A percentile compares a stretch with the other conserved stretches of the same genome.
Conservation (phyloP, 2,329 filamentous ascomycete genomes). For the Fusarium chuoi region DNA sequence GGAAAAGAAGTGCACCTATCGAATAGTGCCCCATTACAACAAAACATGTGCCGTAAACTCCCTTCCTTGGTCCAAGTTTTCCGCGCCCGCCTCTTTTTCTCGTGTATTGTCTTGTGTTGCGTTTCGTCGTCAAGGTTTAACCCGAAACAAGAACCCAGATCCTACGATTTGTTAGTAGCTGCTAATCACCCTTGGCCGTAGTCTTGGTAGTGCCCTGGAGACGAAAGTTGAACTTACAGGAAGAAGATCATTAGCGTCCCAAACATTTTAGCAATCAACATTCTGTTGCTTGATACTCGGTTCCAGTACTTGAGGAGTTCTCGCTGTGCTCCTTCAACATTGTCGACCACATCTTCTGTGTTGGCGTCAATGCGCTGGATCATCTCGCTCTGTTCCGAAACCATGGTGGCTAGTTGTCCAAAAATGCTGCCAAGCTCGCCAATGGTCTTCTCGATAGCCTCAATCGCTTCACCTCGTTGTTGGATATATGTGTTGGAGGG, state of each 20-base stretch:
- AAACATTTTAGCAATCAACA: constrained; percentile 86
- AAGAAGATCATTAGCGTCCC: constrained; percentile 95
- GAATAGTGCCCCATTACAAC: constrained; percentile 40
- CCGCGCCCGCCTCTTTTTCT: constrained; percentile 21
- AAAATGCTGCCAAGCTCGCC: constrained; percentile 91
- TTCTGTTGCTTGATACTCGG: constrained; percentile 91
- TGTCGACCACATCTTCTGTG: constrained; percentile 97
- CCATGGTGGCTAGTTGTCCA: constrained; percentile 94
- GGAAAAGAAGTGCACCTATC: constrained; percentile 33
- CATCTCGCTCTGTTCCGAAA: constrained; percentile 96
- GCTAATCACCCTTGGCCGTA: background rate
- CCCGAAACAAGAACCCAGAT: constrained; percentile 55
- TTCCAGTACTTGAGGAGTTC: constrained; percentile 98
- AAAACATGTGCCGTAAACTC: constrained; percentile 36
- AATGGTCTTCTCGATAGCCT: constrained; percentile 96
- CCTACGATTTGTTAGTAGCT: constrained; percentile 40
- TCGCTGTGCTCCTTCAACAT: constrained; percentile 94
- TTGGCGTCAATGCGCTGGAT: constrained; percentile 97
- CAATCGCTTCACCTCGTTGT: constrained; percentile 93
- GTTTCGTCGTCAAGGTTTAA: constrained; percentile 31
- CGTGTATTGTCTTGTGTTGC: constrained; percentile 8
- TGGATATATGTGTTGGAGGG: constrained; percentile 89
- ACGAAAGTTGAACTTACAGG: constrained; percentile 58
- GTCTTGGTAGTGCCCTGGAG: background rate
- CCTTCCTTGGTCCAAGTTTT: constrained; percentile 17